phyloP scores from a whole-genome alignment of 805 yeast species.

The Candida sithepensis region DNA sequence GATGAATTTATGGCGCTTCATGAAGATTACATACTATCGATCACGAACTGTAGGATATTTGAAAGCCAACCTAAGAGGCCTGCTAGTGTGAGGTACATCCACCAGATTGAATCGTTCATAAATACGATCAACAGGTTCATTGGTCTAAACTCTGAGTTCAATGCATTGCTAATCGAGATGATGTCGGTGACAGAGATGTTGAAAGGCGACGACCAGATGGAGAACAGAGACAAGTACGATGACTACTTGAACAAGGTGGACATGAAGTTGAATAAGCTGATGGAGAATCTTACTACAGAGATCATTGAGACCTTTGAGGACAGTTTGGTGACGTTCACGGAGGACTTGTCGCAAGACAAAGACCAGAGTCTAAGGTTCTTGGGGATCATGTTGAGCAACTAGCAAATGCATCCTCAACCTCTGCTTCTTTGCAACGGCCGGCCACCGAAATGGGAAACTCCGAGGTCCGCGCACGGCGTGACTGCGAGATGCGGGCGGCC shows the following conservation, averaged over 20 bases:
- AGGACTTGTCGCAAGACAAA: constrained; percentile 52
- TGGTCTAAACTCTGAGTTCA: constrained; percentile 35
- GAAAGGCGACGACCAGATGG: constrained; percentile 17
- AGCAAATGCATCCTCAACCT: not conserved
- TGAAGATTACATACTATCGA: constrained; percentile 30
- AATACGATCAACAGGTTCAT: constrained; percentile 38
- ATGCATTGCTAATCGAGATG: constrained; percentile 32
- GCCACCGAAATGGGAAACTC: not conserved
- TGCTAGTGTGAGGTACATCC: constrained; percentile 39
- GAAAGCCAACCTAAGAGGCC: constrained; percentile 31
- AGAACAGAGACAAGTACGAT: constrained; percentile 22
- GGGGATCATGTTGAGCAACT: constrained; percentile 32
- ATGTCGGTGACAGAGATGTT: constrained; percentile 27
- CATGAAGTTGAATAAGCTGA: constrained; percentile 33
- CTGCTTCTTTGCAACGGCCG: too few species aligned
- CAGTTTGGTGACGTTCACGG: constrained; percentile 39
- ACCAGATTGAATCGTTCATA: constrained; percentile 37
- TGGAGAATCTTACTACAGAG: constrained; percentile 36
- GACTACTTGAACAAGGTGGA: constrained; percentile 18
- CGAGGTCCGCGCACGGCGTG: not conserved
- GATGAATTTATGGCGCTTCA: constrained; percentile 45
- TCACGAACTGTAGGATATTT: constrained; percentile 36
- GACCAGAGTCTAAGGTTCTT: constrained; percentile 46
- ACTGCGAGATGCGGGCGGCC: not conserved
- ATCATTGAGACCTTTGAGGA: constrained; percentile 42